Evolutionary conservation across 805 yeast species (phyloP), one percentile per base, ranked within the genome.

Genomic region (Millerago galiae): DNA sequence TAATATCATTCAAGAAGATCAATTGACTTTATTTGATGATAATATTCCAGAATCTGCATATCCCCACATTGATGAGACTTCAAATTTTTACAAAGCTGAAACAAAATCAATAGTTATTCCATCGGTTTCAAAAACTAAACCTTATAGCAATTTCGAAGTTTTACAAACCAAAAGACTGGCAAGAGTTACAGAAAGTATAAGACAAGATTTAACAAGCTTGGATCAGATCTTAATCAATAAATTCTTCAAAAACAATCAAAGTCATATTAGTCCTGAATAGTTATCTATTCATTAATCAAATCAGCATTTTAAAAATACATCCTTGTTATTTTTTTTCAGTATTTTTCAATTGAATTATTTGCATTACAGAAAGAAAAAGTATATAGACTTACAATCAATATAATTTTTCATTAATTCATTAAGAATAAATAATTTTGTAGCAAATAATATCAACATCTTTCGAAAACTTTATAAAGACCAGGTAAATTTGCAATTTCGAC

Each of bases 401-500:
- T 21, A 21, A 21, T 21, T 21, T 21, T 21, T 21, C 34, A 31
- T 15, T 8, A 14, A 31, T 39, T 33, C 21, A 8, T 25, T 25
- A 14, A 29, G 5, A 14, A n/a, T 21, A 8, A 12, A 12, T 21
- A 12, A n/a, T 2, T n/a, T 21, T 26, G 18, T 15, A 7, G n/a
- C 14, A n/a, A n/a, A n/a, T n/a, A 14, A 9, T 26, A 29, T 52
- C 44, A 85, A 55, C 99, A 93, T 58, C 99, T 71, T 65, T 93
- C 99, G 67, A 93, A 93, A 5, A 95, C 95, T 54, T 72, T 77
- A 62, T 93, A 93, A 43, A 93, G 66, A 0, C 95, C 95, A 2
- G 98, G 98, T 26, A 93, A 62, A 57, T 82, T 89, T 0, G 99
- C 97, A 31, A 93, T 77, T 59, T 91, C 96, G 5, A 86, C 74